These are phyloP conservation scores for Populus simonii DNA, from an alignment of 345 rosid species.

Conservation along the genomic window DNA sequence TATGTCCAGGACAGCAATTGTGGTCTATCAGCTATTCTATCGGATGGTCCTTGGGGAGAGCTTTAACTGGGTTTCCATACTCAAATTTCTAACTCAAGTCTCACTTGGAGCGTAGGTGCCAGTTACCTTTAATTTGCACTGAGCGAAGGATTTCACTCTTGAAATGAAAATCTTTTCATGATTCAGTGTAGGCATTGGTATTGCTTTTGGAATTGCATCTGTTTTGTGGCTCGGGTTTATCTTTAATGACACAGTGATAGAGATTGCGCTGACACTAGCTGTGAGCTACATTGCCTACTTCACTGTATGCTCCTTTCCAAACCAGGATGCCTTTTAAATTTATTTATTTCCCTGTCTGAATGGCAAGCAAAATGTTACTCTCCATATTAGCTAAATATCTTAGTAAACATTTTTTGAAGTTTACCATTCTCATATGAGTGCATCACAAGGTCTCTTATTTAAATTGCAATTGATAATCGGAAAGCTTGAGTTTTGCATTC, in stretches of 20 bases:
- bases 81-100: constrained; percentile 62
- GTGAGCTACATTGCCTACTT: constrained; percentile 90
- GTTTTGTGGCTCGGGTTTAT: constrained; percentile 91
- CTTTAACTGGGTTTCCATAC: constrained; percentile 49
- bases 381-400: not conserved
- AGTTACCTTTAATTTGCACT: constrained; percentile 8
- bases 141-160: not conserved
- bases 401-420: not conserved
- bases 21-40: constrained; percentile 84
- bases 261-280: constrained; percentile 79
- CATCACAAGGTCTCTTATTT: not conserved
- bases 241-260: constrained; percentile 89
- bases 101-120: constrained; percentile 92
- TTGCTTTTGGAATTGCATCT: constrained; percentile 87
- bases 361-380: not conserved
- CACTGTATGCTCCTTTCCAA: constrained; percentile 57
- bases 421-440: not conserved
- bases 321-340: not conserved
- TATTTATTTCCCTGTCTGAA: not conserved
- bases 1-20: constrained; percentile 80
- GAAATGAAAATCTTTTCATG: constrained; percentile 30
- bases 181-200: constrained; percentile 80
- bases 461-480: not conserved
- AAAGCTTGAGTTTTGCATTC: not conserved
- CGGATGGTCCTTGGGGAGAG: constrained; percentile 76